Evolutionary conservation across 257 asterid genomes (phyloP), one percentile per base, ranked within the genome.

Genomic region (Cynanchum wilfordii): DNA sequence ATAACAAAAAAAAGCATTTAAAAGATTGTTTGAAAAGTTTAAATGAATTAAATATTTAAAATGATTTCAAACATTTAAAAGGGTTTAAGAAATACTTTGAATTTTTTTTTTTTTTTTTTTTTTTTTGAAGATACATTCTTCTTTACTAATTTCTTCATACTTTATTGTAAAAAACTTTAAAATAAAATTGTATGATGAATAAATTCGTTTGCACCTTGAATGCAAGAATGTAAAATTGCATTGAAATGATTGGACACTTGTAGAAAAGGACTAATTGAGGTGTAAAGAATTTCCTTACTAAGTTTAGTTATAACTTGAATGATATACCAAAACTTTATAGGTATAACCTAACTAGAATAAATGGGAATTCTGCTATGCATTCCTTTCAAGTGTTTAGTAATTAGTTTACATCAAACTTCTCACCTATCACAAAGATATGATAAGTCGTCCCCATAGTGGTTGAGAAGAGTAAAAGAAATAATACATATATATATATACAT

Each of bases 311-410:
- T 42, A 42, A 42, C 64, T 75, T 68, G 55, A 45, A 75, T 57
- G 63, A 58, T 68, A 68, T 57, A 56, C 74, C 63, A 68, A 66
- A 59, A 65, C 27, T 57, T 59, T 67, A 50, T 70, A 44, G 87
- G 71, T 77, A 42, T 42, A 70, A 73, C 83, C 84, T 76, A 42
- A 85, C 79, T 57, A 75, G 70, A 79, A 58, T 51, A 30, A 30
- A 45, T 56, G 67, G 72, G 66, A 38, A 66, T 50, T 36, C 66
- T 38, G 11, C 57, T 69, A 78, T 58, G 68, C 67, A 77, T 73
- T 42, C 73, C 56, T 63, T 75, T 49, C 29, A 55, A 72, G 24
- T 56, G 71, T 27, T 62, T 62, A 62, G 11, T 30, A 36, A 60
- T 59, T 71, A 60, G 69, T 75, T 75, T 60, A 20, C 52, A 71